Conservation (phyloP, 2,329 filamentous ascomycete genomes). For the Apiospora malaysiana region DNA sequence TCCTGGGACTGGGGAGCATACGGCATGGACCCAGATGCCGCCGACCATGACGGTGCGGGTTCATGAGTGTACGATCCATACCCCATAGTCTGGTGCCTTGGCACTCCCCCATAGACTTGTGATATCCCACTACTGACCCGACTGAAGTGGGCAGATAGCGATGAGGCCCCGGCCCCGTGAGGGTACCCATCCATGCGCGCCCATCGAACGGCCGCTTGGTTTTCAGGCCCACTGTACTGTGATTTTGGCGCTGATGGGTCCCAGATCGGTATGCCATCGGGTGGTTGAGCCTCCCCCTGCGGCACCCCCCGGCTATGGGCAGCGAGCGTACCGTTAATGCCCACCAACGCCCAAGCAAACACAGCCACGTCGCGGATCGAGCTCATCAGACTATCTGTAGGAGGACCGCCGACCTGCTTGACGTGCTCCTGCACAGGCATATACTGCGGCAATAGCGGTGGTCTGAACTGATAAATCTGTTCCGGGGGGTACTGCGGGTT, state of each 20-base stretch:
- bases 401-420: constrained; percentile 57
- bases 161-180: not conserved
- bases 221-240: constrained; percentile 43
- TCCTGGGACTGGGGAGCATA: constrained; percentile 3
- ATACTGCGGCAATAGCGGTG: constrained; percentile 49
- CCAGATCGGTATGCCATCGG: constrained; percentile 66
- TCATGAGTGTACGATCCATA: not conserved
- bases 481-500: constrained; percentile 51
- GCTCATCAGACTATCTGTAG: constrained; percentile 71
- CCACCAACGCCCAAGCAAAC: constrained; percentile 84
- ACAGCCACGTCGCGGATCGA: constrained; percentile 84
- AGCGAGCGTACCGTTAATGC: constrained; percentile 78
- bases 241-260: constrained; percentile 47
- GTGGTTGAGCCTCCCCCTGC: constrained; percentile 66
- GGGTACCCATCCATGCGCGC: constrained; percentile 25
- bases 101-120: not conserved
- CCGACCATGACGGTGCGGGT: not conserved
- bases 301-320: constrained; percentile 68
- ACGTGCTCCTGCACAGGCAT: constrained; percentile 52
- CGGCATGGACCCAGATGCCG: not conserved
- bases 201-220: constrained; percentile 42
- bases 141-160: not conserved
- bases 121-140: not conserved
- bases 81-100: not conserved
- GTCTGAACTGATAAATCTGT: constrained; percentile 50